Evolutionary conservation across 345 rosid species (phyloP), one percentile per base, ranked within the genome.

Genomic region (Punica granatum): DNA sequence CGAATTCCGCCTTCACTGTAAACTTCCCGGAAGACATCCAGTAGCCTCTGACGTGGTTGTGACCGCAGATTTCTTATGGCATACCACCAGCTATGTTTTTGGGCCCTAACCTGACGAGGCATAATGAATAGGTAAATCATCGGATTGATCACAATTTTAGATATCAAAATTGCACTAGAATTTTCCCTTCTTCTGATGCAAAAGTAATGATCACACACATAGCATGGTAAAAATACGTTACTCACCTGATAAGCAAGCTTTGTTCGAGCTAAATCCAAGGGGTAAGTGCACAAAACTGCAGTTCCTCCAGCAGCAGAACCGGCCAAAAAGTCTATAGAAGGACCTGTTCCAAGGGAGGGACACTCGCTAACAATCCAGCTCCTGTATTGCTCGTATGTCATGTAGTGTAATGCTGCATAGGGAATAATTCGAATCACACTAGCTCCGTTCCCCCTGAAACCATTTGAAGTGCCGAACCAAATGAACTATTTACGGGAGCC

Each of bases 241-340:
- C 32, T 13, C 67, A 88, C 99, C 91, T 94, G 97, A 83, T 89
- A 91, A 46, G 99, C 99, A 63, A 94, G 90, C 76, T 91, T 94
- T 26, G 99, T 85, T 30, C 96, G 92, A 74, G 97, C 96, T 76
- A 94, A 73, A 79, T 94, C 97, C 44, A 94, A 82, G 62, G 99
- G 97, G 44, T 94, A 94, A 15, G 97, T 94, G 80, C 92, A 94
- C 46, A 94, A 65, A 31, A 89, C 99, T 18, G 99, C 96, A 19
- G 96, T 89, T 70, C 97, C 99, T n/a, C 97, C 99, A 65, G 99
- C 84, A 58, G 83, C 81, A 43, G 97, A 81, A 63, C 97, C 97
- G 67, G 97, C 99, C 71, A 89, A 76, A 25, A 94, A 88, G 86
- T 94, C 99, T 69, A 89, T 67, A 54, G 91, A 70, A 56, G 97